Conservation (phyloP, 1,139 yeast species). For the Zygotorulaspora mrakii region DNA sequence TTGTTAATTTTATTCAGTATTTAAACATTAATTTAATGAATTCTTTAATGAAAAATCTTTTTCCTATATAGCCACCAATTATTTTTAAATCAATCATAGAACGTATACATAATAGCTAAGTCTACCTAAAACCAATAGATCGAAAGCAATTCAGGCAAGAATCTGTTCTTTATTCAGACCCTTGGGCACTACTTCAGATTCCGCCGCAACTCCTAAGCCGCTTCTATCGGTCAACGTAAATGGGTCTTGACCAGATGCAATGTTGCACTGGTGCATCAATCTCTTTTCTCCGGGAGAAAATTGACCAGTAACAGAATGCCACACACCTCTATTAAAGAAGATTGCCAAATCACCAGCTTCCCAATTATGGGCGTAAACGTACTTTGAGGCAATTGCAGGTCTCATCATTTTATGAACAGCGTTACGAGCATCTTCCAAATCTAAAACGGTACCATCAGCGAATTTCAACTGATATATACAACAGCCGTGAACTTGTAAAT, state of each 20-base stretch:
- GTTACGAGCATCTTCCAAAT: constrained; percentile 66
- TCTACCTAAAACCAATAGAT: too few species aligned
- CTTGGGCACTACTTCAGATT: neutral
- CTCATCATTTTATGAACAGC: constrained; percentile 70
- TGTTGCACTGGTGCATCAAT: constrained; percentile 89
- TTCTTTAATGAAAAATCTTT: neutral
- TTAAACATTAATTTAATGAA: neutral
- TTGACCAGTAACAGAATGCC: constrained; percentile 90
- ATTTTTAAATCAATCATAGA: too few species aligned
- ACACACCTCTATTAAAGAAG: constrained; percentile 81
- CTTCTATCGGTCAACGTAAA: constrained; percentile 17
- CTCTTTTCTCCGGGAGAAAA: constrained; percentile 72
- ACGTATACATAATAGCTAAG: too few species aligned
- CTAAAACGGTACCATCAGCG: constrained; percentile 54
- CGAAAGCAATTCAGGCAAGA: too few species aligned
- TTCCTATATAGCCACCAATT: too few species aligned
- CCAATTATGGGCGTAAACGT: constrained; percentile 81
- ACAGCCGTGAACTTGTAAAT: constrained; percentile 82
- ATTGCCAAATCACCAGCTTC: constrained; percentile 76
- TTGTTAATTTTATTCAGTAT: constrained; percentile 2
- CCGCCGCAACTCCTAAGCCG: neutral
- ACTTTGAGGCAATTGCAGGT: constrained; percentile 73
- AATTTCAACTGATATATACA: constrained; percentile 67
- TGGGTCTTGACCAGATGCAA: constrained; percentile 78
- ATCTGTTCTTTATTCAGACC: constrained; percentile 4